Evolutionary conservation across 2,329 filamentous ascomycete genomes (phyloP).

Genomic region (Bipolaris victoriae): DNA sequence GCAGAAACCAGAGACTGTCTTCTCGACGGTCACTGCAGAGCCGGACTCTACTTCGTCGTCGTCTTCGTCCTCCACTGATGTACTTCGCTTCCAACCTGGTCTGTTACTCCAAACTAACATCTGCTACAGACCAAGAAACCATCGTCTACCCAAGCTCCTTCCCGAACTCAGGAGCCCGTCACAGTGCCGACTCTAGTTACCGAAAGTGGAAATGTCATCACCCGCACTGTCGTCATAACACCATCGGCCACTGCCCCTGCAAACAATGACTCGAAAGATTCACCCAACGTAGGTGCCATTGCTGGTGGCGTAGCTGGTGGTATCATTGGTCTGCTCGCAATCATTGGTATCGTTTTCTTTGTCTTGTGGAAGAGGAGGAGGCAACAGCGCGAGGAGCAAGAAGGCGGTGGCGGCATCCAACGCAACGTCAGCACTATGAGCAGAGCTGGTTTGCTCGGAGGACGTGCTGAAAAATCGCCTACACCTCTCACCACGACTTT

Average conservation of each 20-base stretch:
- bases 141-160: conserved; percentile 23
- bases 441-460: conserved; percentile 53
- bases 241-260: conserved; percentile 26
- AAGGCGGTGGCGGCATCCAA: conserved; percentile 33
- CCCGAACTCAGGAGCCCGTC: conserved; percentile 14
- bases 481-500: conserved; percentile 37
- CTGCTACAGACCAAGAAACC: conserved; percentile 15
- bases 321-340: conserved; percentile 44
- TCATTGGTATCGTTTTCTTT: conserved; percentile 48
- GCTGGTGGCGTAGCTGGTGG: conserved; percentile 55
- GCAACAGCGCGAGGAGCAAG: conserved; percentile 23
- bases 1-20: conserved; percentile 35
- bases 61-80: conserved; percentile 20
- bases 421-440: conserved; percentile 58
- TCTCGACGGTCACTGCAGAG: conserved; percentile 33
- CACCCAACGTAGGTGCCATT: conserved; percentile 51
- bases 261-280: conserved; percentile 17
- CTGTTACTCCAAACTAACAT: conserved; percentile 18
- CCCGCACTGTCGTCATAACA: conserved; percentile 53
- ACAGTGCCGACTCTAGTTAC: conserved; percentile 50
- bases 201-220: conserved; percentile 51
- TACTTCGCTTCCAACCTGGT: conserved; percentile 22
- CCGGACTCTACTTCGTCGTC: conserved; percentile 17
- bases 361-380: conserved; percentile 48
- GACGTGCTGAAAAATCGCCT: conserved; percentile 32